Conservation (phyloP, 1,284 basidiomycete species). For the Veloboletus limbatus region DNA sequence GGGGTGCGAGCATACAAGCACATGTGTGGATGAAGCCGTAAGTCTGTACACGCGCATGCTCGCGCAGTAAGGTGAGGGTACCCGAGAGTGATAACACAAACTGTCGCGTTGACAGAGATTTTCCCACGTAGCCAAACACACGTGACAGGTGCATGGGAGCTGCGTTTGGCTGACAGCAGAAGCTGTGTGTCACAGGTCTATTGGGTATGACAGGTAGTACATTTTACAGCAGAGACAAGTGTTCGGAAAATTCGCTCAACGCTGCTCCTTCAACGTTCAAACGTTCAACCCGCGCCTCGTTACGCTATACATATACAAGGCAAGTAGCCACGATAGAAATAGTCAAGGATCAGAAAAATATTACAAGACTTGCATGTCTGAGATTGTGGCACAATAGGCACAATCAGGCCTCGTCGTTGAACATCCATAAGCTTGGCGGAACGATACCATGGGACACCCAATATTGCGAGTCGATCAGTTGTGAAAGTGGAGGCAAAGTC, state of each 20-base stretch:
- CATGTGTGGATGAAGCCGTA: no score
- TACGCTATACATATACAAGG: conserved; percentile 27
- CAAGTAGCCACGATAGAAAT: conserved; percentile 18
- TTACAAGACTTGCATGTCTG: conserved; percentile 2
- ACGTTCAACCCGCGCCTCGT: conserved; percentile 9
- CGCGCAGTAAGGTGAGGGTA: no score
- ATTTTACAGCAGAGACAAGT: conserved; percentile 26
- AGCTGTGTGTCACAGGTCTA: conserved; percentile 18
- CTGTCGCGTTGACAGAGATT: no score
- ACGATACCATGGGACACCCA: conserved; percentile 13
- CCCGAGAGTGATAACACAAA: no score
- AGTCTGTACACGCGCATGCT: no score
- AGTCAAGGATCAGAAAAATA: conserved; percentile 6
- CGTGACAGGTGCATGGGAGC: no score
- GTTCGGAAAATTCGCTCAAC: conserved; percentile 17
- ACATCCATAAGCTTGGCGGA: conserved; percentile 16
- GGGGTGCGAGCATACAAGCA: no score
- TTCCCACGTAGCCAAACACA: no score
- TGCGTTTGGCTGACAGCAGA: background rate
- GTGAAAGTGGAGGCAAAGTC: conserved; percentile 5
- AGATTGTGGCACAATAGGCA: background rate
- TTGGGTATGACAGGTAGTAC: conserved; percentile 29
- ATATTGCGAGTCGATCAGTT: conserved; percentile 15
- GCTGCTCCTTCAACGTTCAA: conserved; percentile 12
- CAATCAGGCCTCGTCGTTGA: conserved; percentile 19